A percentile compares a stretch with the other conserved stretches of the same genome.
Evolutionary conservation across 169 alveolate species (phyloP).

Genomic region (Eimeria brunetti): DNA sequence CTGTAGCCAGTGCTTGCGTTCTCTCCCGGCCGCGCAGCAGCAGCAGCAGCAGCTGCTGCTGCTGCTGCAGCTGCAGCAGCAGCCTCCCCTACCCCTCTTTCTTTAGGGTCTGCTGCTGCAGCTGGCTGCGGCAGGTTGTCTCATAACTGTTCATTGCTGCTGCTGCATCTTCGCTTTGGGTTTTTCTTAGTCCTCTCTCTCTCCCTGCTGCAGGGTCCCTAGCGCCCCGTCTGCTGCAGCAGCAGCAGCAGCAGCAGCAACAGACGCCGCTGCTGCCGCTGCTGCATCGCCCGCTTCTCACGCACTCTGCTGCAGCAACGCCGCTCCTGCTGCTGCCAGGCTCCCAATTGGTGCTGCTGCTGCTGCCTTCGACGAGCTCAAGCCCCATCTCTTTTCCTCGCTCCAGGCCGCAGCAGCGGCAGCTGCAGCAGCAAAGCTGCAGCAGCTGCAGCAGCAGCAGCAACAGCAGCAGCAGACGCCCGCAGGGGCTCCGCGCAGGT

Average conservation of each 20-base stretch:
- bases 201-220: background rate
- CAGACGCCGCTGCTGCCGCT: slow-evolving; percentile 54
- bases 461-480: slow-evolving; percentile 2
- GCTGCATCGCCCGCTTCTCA: slow-evolving; percentile 28
- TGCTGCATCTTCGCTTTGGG: slow-evolving; percentile 28
- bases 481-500: background rate
- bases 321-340: background rate
- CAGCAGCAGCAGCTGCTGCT: slow-evolving; percentile 1
- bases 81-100: slow-evolving; percentile 57
- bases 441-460: no score
- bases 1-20: background rate
- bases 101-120: slow-evolving; percentile 38
- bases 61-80: background rate
- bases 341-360: slow-evolving; percentile 8
- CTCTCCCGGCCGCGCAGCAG: background rate
- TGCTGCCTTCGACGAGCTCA: background rate
- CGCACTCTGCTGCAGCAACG: background rate
- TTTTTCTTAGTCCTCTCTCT: slow-evolving; percentile 10
- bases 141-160: background rate
- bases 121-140: slow-evolving; percentile 2
- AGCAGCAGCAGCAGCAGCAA: no score
- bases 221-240: no score
- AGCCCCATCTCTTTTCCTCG: background rate
- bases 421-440: slow-evolving; percentile 16
- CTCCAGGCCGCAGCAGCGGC: background rate